A percentile compares a stretch with the other conserved stretches of the same genome.
phyloP scores from a whole-genome alignment of 2,329 filamentous ascomycete species.

The Penicillium sp. region DNA sequence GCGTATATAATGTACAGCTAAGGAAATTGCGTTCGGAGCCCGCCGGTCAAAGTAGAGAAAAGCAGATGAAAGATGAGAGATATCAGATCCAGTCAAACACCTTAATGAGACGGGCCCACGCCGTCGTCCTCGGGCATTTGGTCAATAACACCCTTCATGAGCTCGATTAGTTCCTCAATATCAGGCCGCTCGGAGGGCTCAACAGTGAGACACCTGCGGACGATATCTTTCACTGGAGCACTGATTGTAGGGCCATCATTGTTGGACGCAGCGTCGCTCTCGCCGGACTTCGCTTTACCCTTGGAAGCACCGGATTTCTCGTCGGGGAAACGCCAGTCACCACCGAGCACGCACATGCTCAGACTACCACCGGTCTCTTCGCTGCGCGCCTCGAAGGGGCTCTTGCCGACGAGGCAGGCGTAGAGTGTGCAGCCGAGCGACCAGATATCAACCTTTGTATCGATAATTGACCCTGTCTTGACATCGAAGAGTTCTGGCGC shows the following conservation, averaged over 20 bases:
- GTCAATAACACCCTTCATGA: constrained; percentile 71
- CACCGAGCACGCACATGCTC: constrained; percentile 85
- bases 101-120: constrained; percentile 25
- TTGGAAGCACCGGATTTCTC: constrained; percentile 62
- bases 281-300: constrained; percentile 52
- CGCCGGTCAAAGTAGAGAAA: constrained; percentile 9
- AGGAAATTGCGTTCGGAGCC: constrained; percentile 8
- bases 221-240: constrained; percentile 79
- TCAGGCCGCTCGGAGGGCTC: constrained; percentile 86
- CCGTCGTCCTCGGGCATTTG: constrained; percentile 58
- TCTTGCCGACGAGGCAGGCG: constrained; percentile 93
- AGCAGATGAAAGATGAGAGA: neutral
- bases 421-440: constrained; percentile 96
- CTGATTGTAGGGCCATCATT: constrained; percentile 60
- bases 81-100: neutral
- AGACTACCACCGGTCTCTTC: constrained; percentile 94
- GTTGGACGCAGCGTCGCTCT: constrained; percentile 19
- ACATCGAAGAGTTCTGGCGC: constrained; percentile 98
- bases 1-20: constrained; percentile 11
- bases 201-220: constrained; percentile 78
- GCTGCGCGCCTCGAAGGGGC: constrained; percentile 89
- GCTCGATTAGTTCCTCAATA: constrained; percentile 73
- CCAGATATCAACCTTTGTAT: constrained; percentile 98
- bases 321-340: constrained; percentile 95
- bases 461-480: constrained; percentile 84